phyloP scores from a whole-genome alignment of 805 yeast species.

The Candida michaelii region DNA sequence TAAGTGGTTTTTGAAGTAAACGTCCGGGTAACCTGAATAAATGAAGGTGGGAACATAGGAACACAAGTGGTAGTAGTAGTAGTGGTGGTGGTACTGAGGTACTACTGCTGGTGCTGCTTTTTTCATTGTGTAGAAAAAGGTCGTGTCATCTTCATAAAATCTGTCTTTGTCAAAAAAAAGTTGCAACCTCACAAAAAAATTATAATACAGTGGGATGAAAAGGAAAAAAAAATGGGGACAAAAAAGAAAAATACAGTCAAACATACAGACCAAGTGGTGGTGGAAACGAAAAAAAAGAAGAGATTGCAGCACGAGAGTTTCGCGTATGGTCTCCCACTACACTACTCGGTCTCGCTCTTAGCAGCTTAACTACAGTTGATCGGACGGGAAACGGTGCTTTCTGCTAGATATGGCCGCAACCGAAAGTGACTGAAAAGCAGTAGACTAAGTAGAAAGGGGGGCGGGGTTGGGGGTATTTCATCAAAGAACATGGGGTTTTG shows the following conservation, averaged over 20 bases:
- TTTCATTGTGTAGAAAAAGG: background rate
- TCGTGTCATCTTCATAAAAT: background rate
- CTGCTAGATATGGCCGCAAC: constrained; percentile 62
- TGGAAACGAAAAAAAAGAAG: constrained; percentile 21
- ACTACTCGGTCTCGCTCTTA: constrained; percentile 59
- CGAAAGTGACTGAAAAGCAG: constrained; percentile 22
- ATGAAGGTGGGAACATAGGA: too few species aligned
- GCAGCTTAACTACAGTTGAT: constrained; percentile 59
- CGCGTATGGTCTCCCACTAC: constrained; percentile 60
- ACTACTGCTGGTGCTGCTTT: too few species aligned
- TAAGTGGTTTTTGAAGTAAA: constrained; percentile 7
- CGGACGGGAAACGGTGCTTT: constrained; percentile 64
- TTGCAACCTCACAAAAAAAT: background rate
- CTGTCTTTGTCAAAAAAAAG: background rate
- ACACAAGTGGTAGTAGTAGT: background rate
- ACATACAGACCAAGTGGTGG: background rate
- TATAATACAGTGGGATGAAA: too few species aligned
- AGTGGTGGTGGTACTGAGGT: background rate
- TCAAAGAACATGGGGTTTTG: background rate
- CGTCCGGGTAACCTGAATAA: background rate
- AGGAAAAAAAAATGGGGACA: background rate
- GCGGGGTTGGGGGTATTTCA: background rate
- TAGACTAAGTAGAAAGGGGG: background rate
- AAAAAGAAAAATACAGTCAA: background rate
- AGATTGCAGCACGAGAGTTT: constrained; percentile 56